Evolutionary conservation across 495 filamentous ascomycete genomes (phyloP), one percentile per base, ranked within the genome.

Genomic region (Coniosporium apollinis): DNA sequence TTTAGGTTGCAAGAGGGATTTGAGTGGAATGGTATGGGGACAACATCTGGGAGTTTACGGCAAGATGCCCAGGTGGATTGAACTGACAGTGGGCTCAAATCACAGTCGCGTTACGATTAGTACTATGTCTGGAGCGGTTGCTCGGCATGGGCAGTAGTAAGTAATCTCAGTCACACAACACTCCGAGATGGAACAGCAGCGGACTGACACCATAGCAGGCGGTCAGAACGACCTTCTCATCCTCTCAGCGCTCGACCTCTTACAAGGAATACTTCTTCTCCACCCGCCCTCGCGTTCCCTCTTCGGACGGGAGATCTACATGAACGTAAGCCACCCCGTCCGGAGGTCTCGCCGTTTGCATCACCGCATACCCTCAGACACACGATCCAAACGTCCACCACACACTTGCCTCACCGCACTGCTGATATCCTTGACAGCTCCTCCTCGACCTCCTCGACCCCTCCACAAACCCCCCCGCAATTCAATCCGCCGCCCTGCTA

Each of bases 1-100:
- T 92, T 93, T 63, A 82, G 92, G 49, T 54, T 96, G 34, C 89
- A 97, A 54, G 87, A 93, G 48, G 78, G 87, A 8, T 97, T 97
- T 57, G 81, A 94, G 59, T 97, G 86, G 82, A 97, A 97, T 59
- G 72, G 76, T 82, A 53, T 22, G 64, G 47, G 4, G 19, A 10
- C 25, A 6, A 2, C n/a, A 11, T 32, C 36, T 3, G 9, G 19
- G 21, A 22, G 5, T 10, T 9, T 22, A 19, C 33, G 22, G 22
- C 22, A n/a, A 26, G 22, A 39, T 15, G 37, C 13, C 37, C 28
- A 35, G 19, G 14, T n/a, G n/a, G n/a, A 2, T 20, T 39, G 31
- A 6, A 3, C 19, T 31, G 15, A 6, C 16, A 41, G 11, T 10
- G 2, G 16, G 34, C 5, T 46, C n/a, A n/a, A 7, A n/a, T 26